Base-by-base conservation (phyloP, 768 basidiomycete species). In the Rhodotorula toruloides region DNA sequence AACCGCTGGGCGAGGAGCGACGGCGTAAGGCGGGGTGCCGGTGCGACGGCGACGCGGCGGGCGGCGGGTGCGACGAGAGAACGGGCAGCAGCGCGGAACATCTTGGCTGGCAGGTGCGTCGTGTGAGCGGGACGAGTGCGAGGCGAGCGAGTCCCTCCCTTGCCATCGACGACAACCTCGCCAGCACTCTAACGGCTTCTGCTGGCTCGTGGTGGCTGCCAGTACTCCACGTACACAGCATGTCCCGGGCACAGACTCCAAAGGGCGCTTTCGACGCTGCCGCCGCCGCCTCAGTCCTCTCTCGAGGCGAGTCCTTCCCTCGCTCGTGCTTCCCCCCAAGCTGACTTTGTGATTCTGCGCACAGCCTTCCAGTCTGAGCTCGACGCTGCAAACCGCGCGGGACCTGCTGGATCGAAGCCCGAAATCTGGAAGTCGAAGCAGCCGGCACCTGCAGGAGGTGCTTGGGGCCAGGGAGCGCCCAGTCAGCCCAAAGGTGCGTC, bases 51-150 rank as follows among this genome's bases (percentile, higher is more conserved):
- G 34, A 27, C 29, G n/a, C 61, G 66, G 44, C 61, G 61, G 53
- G 25, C 44, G 44, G 39, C 36, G 27, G 66, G 66, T 32, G 66
- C 56, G 29, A 52, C 57, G 53, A 54, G 53, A 21, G 65, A 63
- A 52, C 68, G 68, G 48, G 61, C 32, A 25, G 68, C 64, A 58
- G 65, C 61, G 46, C 65, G 65, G 65, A 67, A 61, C 64, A 71
- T 63, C 40, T 40, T 10, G 56, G 12, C 9, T 9, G 37, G 11
- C 4, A 29, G 12, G 32, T 21, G 31, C 8, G 5, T 32, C 34
- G 32, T 29, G 34, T 32, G 42, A 21, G 56, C 11, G 55, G 13
- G 39, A 19, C 12, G 46, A 8, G 32, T n/a, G 17, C 29, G 56
- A 44, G 16, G 14, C 43, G 32, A 25, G 12, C 29, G n/a, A 29